Base-by-base conservation (phyloP, 495 filamentous ascomycete genomes). In the Pyrenopolyporus hunteri region DNA sequence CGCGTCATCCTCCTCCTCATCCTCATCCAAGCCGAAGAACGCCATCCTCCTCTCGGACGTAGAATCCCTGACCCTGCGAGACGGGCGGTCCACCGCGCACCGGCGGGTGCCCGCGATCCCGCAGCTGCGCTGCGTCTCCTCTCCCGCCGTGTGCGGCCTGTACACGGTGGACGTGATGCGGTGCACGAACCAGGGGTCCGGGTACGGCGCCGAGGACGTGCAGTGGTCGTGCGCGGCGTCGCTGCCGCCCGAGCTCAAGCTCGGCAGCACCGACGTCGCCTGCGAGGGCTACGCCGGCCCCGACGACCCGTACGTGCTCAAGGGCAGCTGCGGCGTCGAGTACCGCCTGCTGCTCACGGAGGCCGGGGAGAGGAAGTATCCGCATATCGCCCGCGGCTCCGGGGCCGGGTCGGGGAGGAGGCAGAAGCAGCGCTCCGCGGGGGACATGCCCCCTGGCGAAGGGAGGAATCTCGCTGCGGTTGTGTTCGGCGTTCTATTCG, bases 241-340 rank as follows among this genome's bases (percentile, higher is more conserved):
- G 2, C 76, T 98, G 0, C 94, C 94, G 0, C 69, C 81, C 0
- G 89, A 95, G 65, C 89, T 98, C 70, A 94, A 94, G 70, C 83
- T 98, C 9, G 94, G 92, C 29, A 77, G 82, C 20, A 97, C 94
- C 2, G 93, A 98, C 51, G 94, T 98, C 8, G 78, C 91, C 2
- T 98, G 94, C 72, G 94, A 98, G 68, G 94, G 94, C 6, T 98
- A 96, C 73, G 78, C 82, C 13, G 74, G 70, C 8, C 74, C 88
- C 0, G 83, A 91, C 14, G 94, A 98, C 69, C 81, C 82, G 0
- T 94, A 91, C 75, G 82, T 98, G 3, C 76, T 98, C 13, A 90
- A 90, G 59, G 93, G 94, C 3, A 91, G 85, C 67, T 98, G 94
- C 74, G 94, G 91, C 1, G 93, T 96, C 8, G 93, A 98, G 72